Base-by-base conservation (phyloP, 345 rosid genomes). In the Ailanthus altissimus region DNA sequence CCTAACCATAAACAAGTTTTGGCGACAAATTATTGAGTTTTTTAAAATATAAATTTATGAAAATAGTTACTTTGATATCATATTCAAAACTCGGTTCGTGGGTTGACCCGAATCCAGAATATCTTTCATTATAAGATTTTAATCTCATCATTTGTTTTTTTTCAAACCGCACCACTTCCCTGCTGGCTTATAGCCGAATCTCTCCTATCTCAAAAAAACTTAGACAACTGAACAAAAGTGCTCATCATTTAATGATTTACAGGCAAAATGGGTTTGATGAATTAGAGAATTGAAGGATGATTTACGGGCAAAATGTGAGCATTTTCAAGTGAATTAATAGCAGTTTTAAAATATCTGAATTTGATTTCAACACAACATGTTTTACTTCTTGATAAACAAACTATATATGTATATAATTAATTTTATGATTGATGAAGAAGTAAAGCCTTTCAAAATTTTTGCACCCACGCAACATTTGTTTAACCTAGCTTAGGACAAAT, bases 191-290 rank as follows among this genome's bases (percentile, higher is more conserved):
- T 36, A 82, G 75, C 82, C 90, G 74, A 6, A 79, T 86, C 26
- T 85, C 86, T 12, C 91, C 86, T 61, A 84, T 80, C 40, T 84
- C 88, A 1, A 81, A 78, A 91, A 76, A 87, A 87, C 79, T 83
- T 85, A n/a, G 23, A 86, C 85, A 86, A 84, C 83, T 0, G 79
- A 78, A 3, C 81, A 65, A 68, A 84, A 83, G 70, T 90, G 88
- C 65, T 91, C 98, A 75, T 92, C 92, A 49, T 82, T 80, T 6
- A 92, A 74, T 14, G n/a, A n/a, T n/a, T n/a, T n/a, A n/a, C n/a
- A n/a, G n/a, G n/a, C n/a, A 15, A 64, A 85, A 88, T 5, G 89
- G 88, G 76, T 84, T 82, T 0, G 61, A 40, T 47, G 78, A 83
- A 51, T 70, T 78, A 18, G 78, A 70, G 13, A 87, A 78, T 72